Evolutionary conservation across 257 asterid species (phyloP).

Genomic region (Solanum tacnaense): DNA sequence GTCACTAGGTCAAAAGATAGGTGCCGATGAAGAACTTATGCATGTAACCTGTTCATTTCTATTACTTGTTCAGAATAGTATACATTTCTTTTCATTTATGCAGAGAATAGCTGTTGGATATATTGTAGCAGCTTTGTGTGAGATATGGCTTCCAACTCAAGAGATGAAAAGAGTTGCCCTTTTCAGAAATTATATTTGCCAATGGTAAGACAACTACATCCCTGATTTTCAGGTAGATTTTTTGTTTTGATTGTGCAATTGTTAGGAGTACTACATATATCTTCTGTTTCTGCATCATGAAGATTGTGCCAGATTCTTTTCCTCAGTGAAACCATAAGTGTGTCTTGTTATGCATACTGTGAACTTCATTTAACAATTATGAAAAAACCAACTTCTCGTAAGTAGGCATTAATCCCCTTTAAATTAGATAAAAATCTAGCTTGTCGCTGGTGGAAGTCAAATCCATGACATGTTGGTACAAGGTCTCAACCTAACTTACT

Average conservation of each 20-base stretch:
- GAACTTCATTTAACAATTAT: not conserved
- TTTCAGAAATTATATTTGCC: conserved; percentile 27
- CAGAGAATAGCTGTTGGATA: conserved; percentile 90
- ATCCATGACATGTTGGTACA: not conserved
- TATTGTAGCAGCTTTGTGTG: conserved; percentile 64
- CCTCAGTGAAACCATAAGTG: not conserved
- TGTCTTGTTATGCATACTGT: not conserved
- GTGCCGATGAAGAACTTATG: not conserved
- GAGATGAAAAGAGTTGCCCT: conserved; percentile 28
- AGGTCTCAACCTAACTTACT: not conserved
- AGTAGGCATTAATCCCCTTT: not conserved
- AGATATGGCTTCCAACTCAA: conserved; percentile 71
- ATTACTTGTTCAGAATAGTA: not conserved
- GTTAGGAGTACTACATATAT: not conserved
- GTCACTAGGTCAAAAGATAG: not conserved
- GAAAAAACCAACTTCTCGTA: not conserved
- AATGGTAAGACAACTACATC: conserved; percentile 48
- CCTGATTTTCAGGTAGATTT: not conserved
- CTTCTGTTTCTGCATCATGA: not conserved
- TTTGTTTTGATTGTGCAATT: not conserved
- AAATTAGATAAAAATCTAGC: not conserved
- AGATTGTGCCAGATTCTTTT: not conserved
- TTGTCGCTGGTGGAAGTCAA: not conserved
- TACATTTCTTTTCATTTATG: not conserved
- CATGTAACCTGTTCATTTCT: not conserved